Percentiles rank a stretch among this genome's conserved stretches.
These are phyloP conservation scores for Salix koriyanagi DNA, from an alignment of 345 rosid genomes.

Conservation along the genomic window DNA sequence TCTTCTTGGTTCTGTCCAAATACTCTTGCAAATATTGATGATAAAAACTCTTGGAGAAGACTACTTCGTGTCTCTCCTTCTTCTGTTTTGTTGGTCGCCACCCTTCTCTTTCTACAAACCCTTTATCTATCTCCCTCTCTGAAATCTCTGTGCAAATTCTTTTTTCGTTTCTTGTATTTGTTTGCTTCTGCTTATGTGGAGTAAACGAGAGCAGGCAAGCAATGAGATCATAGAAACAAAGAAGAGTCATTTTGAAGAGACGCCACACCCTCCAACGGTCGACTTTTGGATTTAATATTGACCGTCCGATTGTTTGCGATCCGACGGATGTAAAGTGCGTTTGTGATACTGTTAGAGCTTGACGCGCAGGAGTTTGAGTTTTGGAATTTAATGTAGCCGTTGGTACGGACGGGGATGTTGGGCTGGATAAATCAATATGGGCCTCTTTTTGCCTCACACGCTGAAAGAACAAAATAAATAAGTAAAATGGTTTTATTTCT, in stretches of 20 bases:
- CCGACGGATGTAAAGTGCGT: conserved; percentile 17
- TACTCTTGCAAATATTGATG: conserved; percentile 50
- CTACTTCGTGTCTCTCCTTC: conserved; percentile 44
- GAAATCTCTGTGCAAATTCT: background rate
- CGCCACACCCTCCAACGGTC: conserved; percentile 39
- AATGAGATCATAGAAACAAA: background rate
- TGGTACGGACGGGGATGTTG: background rate
- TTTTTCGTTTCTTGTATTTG: conserved; percentile 5
- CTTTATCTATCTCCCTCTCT: background rate
- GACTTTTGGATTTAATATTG: conserved; percentile 9
- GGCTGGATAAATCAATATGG: no score
- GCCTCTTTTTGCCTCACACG: no score
- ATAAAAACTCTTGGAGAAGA: conserved; percentile 65
- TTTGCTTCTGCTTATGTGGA: background rate
- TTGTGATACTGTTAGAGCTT: background rate
- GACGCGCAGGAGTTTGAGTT: conserved; percentile 7
- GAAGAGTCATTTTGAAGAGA: conserved; percentile 12
- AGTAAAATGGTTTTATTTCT: no score
- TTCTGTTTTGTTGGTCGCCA: conserved; percentile 43
- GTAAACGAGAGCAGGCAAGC: background rate
- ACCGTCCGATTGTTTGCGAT: conserved; percentile 27
- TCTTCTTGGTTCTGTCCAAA: conserved; percentile 34
- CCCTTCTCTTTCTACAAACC: conserved; percentile 18
- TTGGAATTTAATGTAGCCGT: conserved; percentile 48
- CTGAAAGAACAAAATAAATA: no score